Conservation (phyloP, 805 yeast genomes). For the Saccharomyces paradoxus region DNA sequence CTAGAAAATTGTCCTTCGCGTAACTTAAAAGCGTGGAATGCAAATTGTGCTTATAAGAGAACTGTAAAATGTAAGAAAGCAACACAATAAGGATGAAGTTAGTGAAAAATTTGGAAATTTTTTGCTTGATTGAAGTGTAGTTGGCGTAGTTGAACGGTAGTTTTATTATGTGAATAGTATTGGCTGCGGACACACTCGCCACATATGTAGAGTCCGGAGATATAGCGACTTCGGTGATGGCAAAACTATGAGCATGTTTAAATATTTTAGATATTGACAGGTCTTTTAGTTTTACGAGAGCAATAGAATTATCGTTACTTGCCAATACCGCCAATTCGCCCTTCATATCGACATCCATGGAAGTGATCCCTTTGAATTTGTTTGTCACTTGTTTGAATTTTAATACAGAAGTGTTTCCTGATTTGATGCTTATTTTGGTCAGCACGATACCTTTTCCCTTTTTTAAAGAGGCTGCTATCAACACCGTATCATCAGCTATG, state of each 20-base stretch:
- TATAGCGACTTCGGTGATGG: conserved; percentile 64
- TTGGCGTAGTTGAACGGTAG: conserved; percentile 44
- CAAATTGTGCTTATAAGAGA: conserved; percentile 16
- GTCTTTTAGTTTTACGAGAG: conserved; percentile 44
- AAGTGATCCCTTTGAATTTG: conserved; percentile 48
- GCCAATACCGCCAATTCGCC: conserved; percentile 37
- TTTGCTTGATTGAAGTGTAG: conserved; percentile 23
- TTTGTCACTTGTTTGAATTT: conserved; percentile 22
- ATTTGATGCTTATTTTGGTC: conserved; percentile 20
- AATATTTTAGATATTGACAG: conserved; percentile 44
- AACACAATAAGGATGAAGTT: conserved; percentile 17
- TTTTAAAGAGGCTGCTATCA: conserved; percentile 39
- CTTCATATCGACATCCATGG: conserved; percentile 36
- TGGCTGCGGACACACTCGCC: conserved; percentile 74
- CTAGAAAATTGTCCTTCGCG: conserved; percentile 8
- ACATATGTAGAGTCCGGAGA: conserved; percentile 58
- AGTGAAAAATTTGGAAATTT: conserved; percentile 12
- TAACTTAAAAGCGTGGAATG: conserved; percentile 12
- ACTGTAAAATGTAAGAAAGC: conserved; percentile 17
- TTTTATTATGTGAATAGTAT: conserved; percentile 55
- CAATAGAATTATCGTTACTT: conserved; percentile 53
- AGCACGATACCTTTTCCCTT: conserved; percentile 36
- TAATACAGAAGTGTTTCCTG: conserved; percentile 21
- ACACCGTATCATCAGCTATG: conserved; percentile 26
- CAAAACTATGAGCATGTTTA: conserved; percentile 65